Base-by-base conservation (phyloP, 352 stramenopile genomes). In the Globisporangium nagaii region DNA sequence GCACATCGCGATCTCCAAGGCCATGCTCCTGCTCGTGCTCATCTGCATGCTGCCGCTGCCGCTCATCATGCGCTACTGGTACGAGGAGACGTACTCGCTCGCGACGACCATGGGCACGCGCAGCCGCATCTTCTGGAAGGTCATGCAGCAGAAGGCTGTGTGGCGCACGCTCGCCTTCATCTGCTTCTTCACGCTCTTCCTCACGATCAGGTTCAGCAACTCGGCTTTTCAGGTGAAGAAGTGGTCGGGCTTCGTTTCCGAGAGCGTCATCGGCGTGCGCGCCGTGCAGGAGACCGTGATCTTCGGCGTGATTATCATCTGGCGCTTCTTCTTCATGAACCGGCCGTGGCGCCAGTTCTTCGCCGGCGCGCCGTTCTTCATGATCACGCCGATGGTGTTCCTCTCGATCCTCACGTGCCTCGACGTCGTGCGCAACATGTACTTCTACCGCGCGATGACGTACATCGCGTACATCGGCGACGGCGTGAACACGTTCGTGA, bases 111-210 rank as follows among this genome's bases (percentile, higher is more conserved):
- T 84, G 45, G 68, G 67, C 40, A 69, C 65, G 5, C 70, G 65
- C 1, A 60, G 58, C 3, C 60, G 62, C 41, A 73, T 79, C 22
- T 53, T 79, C 20, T 79, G 68, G 73, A 71, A 70, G 35, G 63
- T 80, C 55, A 68, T 80, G 62, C 70, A 80, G 57, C 70, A 80
- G 41, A 84, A 80, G 42, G 73, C 70, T 0, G 63, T 80, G 53
- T 80, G 73, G 70, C 71, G 58, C 12, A 65, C 75, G 5, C 13
- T 84, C 27, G 39, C 44, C 2, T 84, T 84, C 52, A 57, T 68
- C n/a, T 72, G 57, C 41, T 66, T 68, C 39, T 81, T 73, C 53
- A 73, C 68, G 2, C 42, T 84, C 0, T 79, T 84, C 45, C 60
- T 64, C 31, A 32, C 43, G 25, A 70, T 83, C 36, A 40, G 47